A percentile compares a stretch with the other conserved stretches of the same genome.
Conservation (phyloP, 306 rosid genomes). For the Prunus davidiana region DNA sequence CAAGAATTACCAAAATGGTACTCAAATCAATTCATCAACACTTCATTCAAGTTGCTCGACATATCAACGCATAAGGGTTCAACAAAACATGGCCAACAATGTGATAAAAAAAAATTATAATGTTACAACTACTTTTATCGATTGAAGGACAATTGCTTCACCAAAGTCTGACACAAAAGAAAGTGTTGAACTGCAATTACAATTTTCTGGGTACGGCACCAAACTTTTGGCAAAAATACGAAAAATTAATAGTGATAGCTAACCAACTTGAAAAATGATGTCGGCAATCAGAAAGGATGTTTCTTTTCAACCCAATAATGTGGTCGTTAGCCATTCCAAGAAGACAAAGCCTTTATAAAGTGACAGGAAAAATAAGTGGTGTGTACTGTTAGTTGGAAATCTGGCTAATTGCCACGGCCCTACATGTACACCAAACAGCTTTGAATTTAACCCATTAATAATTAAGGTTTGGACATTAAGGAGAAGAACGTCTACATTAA, state of each 20-base stretch:
- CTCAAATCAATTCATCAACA: neutral
- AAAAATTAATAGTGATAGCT: conserved; percentile 9
- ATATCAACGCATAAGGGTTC: neutral
- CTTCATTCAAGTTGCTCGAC: neutral
- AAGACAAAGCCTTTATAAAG: conserved; percentile 13
- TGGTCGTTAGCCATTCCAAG: conserved; percentile 10
- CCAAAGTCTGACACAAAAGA: neutral
- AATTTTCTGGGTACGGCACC: neutral
- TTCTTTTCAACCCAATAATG: conserved; percentile 7
- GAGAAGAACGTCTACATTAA: neutral
- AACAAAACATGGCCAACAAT: neutral
- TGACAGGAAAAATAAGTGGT: conserved; percentile 12
- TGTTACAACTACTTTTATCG: neutral
- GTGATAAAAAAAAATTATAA: neutral
- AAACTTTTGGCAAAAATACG: conserved; percentile 1
- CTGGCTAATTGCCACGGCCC: conserved; percentile 27
- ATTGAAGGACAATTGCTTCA: neutral
- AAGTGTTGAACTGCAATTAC: neutral
- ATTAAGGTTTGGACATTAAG: conserved; percentile 12
- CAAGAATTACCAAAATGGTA: neutral
- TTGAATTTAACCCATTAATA: conserved; percentile 9
- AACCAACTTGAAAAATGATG: neutral
- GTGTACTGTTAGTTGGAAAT: conserved; percentile 23
- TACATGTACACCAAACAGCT: conserved; percentile 14
- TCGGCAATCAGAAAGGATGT: neutral